phyloP scores from a whole-genome alignment of 2,329 filamentous ascomycete species.

The Aspergillus felis region DNA sequence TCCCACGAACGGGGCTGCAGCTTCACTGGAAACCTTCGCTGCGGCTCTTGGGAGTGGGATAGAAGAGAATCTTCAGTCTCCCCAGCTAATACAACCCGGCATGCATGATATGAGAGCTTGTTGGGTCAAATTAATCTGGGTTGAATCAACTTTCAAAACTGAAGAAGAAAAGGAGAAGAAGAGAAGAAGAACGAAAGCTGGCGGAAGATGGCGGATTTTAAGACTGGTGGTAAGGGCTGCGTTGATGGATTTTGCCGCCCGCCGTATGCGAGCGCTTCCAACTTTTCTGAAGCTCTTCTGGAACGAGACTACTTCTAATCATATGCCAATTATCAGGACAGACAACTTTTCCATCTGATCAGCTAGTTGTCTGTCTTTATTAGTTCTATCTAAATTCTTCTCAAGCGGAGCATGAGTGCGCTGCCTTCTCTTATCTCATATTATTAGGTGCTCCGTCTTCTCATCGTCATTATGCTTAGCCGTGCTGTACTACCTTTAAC shows the following conservation, averaged over 20 bases:
- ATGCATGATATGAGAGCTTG: conserved; percentile 47
- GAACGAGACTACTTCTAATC: conserved; percentile 5
- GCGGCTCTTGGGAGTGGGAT: conserved; percentile 49
- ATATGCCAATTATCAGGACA: conserved; percentile 4
- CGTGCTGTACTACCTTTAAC: conserved; percentile 43
- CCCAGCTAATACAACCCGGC: conserved; percentile 57
- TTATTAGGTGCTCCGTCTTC: conserved; percentile 13
- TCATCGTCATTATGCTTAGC: conserved; percentile 38
- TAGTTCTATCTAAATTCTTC: neutral
- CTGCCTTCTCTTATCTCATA: conserved; percentile 5
- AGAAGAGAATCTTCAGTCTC: conserved; percentile 40
- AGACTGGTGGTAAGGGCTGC: conserved; percentile 17
- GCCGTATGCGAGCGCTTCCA: conserved; percentile 22
- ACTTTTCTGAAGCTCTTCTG: conserved; percentile 27
- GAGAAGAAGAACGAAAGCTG: conserved; percentile 16
- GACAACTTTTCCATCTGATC: neutral
- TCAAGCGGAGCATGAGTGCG: conserved; percentile 18
- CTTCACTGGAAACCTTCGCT: conserved; percentile 44
- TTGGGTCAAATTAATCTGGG: conserved; percentile 57
- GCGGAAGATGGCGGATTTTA: conserved; percentile 16
- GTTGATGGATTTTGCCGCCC: conserved; percentile 17
- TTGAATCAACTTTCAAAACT: conserved; percentile 55
- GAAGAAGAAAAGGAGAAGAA: conserved; percentile 40
- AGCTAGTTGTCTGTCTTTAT: neutral
- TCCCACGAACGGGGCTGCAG: conserved; percentile 48